Conservation (phyloP, 2,329 filamentous ascomycete genomes). For the Mycosphaerelloides madeirae region DNA sequence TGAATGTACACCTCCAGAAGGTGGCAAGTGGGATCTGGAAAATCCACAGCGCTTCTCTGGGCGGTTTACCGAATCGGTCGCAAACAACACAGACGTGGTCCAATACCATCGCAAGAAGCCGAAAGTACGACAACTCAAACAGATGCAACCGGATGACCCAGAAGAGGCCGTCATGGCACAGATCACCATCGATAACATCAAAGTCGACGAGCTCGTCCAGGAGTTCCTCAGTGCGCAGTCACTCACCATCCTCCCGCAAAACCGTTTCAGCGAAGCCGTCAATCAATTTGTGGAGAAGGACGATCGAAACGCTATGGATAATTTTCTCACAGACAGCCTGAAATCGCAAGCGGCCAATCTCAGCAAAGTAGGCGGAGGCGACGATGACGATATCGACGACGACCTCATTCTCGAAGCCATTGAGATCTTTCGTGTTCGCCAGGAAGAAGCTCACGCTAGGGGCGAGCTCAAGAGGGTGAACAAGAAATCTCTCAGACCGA, state of each 20-base stretch:
- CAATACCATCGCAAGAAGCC: slow-evolving; percentile 82
- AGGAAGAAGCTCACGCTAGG: slow-evolving; percentile 68
- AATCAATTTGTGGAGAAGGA: slow-evolving; percentile 91
- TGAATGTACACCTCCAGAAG: slow-evolving; percentile 80
- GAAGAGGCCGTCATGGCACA: slow-evolving; percentile 56
- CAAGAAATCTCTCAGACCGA: slow-evolving; percentile 53
- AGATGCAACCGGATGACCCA: slow-evolving; percentile 54
- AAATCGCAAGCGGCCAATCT: slow-evolving; percentile 41
- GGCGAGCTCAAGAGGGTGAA: slow-evolving; percentile 56
- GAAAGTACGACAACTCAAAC: slow-evolving; percentile 41
- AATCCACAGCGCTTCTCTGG: slow-evolving; percentile 97
- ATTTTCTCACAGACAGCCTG: slow-evolving; percentile 43
- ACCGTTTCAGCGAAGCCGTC: slow-evolving; percentile 87
- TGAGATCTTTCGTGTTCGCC: slow-evolving; percentile 46
- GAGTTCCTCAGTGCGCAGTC: slow-evolving; percentile 85
- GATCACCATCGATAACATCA: slow-evolving; percentile 61
- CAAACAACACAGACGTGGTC: slow-evolving; percentile 89
- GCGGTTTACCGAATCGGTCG: slow-evolving; percentile 81
- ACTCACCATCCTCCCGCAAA: slow-evolving; percentile 86
- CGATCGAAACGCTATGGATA: slow-evolving; percentile 79
- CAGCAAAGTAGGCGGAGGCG: slow-evolving; percentile 53
- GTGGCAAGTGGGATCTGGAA: slow-evolving; percentile 81
- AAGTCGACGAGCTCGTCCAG: slow-evolving; percentile 81
- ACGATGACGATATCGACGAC: slow-evolving; percentile 62
- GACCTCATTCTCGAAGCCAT: slow-evolving; percentile 62